Evolutionary conservation across 2,329 filamentous ascomycete species (phyloP), one percentile per base, ranked within the genome.

Genomic region (Coniochaeta pulveracea): DNA sequence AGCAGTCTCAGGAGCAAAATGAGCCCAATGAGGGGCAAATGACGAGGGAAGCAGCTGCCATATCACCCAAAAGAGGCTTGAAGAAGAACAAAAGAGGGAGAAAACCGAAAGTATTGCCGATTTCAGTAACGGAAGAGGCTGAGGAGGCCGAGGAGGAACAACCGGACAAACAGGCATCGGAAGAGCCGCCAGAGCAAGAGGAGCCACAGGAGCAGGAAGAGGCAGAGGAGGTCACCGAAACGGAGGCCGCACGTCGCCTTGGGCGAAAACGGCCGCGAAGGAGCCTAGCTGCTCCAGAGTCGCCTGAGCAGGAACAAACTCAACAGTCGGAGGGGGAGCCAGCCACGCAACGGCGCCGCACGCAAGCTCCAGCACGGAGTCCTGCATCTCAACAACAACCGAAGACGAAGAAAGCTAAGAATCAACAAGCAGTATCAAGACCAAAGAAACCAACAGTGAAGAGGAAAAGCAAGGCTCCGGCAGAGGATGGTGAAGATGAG

Each of bases 191-290:
- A 37, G 40, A 45, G 40, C 6, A 53, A 30, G 47, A 46, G 10
- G 24, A 48, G 3, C 36, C 42, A 2, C 49, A 46, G 10, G 24
- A 48, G 3, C 36, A 42, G 2, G 49, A 57, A 8, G 49, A 56
- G 30, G 65, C 62, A 1, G 56, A 68, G 32, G 61, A 66, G 29
- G 56, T 70, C 11, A 49, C 55, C 23, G 58, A 49, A 3, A 39
- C 46, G 4, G 61, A 69, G 40, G 61, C 62, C 4, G 65, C 66
- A 3, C 43, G 47, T 34, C 42, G 37, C 1, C 45, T 69, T 6
- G 57, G 61, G 6, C 55, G 48, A 33, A 71, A 67, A 41, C 61
- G 64, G 2, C 54, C 51, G 3, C 57, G 63, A 26, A 43, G 46
- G 10, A 61, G 56, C 3, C 49, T 48, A 16, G 51, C 49, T n/a